phyloP scores from a whole-genome alignment of 306 rosid species.

The Mucuna pruriens region DNA sequence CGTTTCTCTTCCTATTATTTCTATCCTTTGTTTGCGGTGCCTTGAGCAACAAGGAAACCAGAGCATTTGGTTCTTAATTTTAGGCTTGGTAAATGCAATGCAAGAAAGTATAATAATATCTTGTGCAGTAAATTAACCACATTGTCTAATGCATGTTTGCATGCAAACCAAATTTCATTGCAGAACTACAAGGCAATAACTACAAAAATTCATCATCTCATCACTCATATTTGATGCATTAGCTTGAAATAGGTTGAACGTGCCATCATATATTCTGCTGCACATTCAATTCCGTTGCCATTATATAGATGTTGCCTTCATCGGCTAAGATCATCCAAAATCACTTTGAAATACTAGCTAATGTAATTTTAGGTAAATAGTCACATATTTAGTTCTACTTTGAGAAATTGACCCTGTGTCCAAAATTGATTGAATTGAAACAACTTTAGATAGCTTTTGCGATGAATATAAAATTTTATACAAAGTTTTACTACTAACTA shows the following conservation, averaged over 20 bases:
- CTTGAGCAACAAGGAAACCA: neutral
- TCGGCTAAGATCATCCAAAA: no score
- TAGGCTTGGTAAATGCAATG: neutral
- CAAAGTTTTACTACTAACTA: no score
- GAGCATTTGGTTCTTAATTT: neutral
- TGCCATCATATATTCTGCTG: neutral
- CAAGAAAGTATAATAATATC: neutral
- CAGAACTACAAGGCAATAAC: neutral
- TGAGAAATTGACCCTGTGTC: no score
- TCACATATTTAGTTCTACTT: no score
- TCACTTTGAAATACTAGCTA: no score
- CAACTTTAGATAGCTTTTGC: no score
- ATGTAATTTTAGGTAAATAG: no score
- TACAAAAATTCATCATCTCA: neutral
- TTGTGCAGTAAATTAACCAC: neutral
- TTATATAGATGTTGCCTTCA: neutral
- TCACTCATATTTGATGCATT: conserved; percentile 8
- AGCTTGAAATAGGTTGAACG: neutral
- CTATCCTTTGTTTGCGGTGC: no score
- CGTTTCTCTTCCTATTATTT: no score
- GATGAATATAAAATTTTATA: no score
- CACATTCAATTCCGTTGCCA: neutral
- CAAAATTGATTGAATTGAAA: no score
- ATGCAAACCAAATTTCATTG: conserved; percentile 7
- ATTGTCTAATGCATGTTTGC: neutral